A percentile compares a stretch with the other conserved stretches of the same genome.
phyloP scores from a whole-genome alignment of 148 eudicot genomes.

The Chenopodium berlandieri region DNA sequence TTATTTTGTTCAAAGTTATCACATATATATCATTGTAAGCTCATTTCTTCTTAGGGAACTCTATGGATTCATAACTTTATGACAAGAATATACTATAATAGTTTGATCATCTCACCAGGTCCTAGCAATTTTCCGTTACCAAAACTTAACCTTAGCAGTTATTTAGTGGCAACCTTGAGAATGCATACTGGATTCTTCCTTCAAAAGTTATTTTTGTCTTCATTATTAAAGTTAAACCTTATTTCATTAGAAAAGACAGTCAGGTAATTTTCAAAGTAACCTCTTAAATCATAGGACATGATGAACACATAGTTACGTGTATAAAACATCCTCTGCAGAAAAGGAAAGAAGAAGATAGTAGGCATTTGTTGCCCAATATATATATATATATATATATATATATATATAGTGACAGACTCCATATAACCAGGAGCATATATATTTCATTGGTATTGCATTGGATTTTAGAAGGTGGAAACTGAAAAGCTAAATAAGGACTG shows the following conservation, averaged over 20 bases:
- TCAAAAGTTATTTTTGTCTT: background rate
- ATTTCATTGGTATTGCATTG: too few relatives aligned
- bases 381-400: too few relatives aligned
- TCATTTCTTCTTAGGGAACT: background rate
- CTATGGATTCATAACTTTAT: background rate
- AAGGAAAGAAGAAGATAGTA: background rate
- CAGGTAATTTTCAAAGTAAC: background rate
- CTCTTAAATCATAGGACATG: background rate
- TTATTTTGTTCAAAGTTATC: too few relatives aligned
- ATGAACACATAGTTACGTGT: background rate
- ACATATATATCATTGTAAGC: background rate
- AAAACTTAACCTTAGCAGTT: background rate
- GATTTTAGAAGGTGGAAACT: background rate
- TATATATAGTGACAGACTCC: background rate
- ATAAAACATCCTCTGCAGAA: background rate
- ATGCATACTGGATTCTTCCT: too few relatives aligned
- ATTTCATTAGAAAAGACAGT: background rate
- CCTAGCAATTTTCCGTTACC: background rate
- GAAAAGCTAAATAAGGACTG: background rate
- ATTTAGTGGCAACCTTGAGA: background rate
- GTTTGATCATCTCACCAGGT: background rate
- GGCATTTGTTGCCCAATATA: too few relatives aligned
- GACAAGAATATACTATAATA: background rate
- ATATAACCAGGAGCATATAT: background rate
- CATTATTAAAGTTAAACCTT: background rate